phyloP scores from a whole-genome alignment of 2,329 filamentous ascomycete species.

The Diatrype stigma region DNA sequence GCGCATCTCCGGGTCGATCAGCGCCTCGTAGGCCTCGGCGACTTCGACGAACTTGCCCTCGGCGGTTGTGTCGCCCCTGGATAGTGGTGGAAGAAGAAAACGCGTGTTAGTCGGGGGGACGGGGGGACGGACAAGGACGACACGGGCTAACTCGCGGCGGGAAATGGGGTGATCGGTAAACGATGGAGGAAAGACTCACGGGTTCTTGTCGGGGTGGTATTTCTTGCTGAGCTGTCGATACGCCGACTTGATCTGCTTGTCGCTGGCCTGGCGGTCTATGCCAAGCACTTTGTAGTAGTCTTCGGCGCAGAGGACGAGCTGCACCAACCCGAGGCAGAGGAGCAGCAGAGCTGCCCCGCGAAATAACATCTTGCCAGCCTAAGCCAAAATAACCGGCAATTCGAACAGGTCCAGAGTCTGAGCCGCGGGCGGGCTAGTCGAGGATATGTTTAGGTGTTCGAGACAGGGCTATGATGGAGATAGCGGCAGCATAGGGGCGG shows the following conservation, averaged over 20 bases:
- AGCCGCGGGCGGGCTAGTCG: too few species aligned
- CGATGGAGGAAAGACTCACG: constrained; percentile 52
- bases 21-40: constrained; percentile 90
- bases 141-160: too few species aligned
- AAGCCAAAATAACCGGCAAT: constrained; percentile 9
- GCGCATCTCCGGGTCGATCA: constrained; percentile 74
- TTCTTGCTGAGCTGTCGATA: constrained; percentile 92
- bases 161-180: too few species aligned
- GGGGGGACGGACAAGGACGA: not conserved
- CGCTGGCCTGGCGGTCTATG: constrained; percentile 71
- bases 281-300: constrained; percentile 86
- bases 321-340: constrained; percentile 46
- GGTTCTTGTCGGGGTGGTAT: constrained; percentile 97
- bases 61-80: constrained; percentile 71
- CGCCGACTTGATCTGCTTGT: constrained; percentile 87
- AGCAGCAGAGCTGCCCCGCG: constrained; percentile 45
- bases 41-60: constrained; percentile 91
- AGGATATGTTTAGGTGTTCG: too few species aligned
- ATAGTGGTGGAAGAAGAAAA: not conserved
- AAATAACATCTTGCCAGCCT: constrained; percentile 45
- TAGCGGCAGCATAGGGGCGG: not conserved
- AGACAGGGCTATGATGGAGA: too few species aligned
- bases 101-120: constrained; percentile 6
- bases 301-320: constrained; percentile 55
- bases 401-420: too few species aligned